phyloP scores from a whole-genome alignment of 2,329 filamentous ascomycete genomes.

The Xylariaceae sp. region DNA sequence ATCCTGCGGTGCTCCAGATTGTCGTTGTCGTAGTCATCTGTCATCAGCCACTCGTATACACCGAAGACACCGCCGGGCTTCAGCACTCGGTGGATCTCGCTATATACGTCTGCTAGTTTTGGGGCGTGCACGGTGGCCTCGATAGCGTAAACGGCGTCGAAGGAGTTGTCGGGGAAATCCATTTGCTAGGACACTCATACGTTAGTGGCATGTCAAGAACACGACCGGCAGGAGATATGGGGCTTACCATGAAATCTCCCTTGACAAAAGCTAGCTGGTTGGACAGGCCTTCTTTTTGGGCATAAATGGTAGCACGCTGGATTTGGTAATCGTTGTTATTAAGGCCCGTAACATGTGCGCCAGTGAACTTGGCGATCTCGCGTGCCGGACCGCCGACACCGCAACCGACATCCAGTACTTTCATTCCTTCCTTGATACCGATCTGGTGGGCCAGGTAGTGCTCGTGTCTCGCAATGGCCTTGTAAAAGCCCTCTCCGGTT shows the following conservation, averaged over 20 bases:
- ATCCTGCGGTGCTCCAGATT: slow-evolving; percentile 85
- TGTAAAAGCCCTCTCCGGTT: slow-evolving; percentile 77
- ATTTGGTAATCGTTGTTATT: slow-evolving; percentile 99
- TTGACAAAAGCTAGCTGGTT: slow-evolving; percentile 83
- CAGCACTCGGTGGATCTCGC: slow-evolving; percentile 87
- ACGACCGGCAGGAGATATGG: not conserved
- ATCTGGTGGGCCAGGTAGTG: slow-evolving; percentile 94
- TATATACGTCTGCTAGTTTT: slow-evolving; percentile 84
- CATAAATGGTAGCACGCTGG: slow-evolving; percentile 82
- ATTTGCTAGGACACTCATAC: slow-evolving; percentile 61
- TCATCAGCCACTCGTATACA: slow-evolving; percentile 99
- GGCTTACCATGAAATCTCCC: slow-evolving; percentile 84
- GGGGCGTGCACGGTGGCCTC: slow-evolving; percentile 96
- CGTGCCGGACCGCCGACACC: slow-evolving; percentile 93
- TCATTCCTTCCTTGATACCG: slow-evolving; percentile 79
- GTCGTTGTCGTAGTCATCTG: slow-evolving; percentile 85
- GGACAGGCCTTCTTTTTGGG: slow-evolving; percentile 72
- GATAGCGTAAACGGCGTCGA: slow-evolving; percentile 95
- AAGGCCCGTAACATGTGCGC: slow-evolving; percentile 80
- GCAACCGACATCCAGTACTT: slow-evolving; percentile 91
- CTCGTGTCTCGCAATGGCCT: slow-evolving; percentile 93
- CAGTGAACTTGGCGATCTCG: slow-evolving; percentile 95
- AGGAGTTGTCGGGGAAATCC: slow-evolving; percentile 85
- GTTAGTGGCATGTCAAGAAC: slow-evolving; percentile 1
- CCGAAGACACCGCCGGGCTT: slow-evolving; percentile 96